phyloP scores from a whole-genome alignment of 129 eudicot genomes.

The Flaveria bidentis region DNA sequence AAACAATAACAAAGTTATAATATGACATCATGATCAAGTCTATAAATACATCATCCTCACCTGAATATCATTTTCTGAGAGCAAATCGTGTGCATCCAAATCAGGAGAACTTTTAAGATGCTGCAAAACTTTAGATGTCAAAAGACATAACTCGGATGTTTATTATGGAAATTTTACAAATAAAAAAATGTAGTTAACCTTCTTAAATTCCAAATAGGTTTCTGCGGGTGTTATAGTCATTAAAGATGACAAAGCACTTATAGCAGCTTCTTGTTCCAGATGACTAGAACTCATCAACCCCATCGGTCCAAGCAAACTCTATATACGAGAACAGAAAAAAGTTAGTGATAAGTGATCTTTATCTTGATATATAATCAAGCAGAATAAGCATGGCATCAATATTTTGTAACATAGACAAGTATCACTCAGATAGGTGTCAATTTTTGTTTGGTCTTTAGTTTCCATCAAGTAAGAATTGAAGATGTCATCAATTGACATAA shows the following conservation, averaged over 20 bases:
- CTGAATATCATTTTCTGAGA: conserved; percentile 80
- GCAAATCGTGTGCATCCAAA: conserved; percentile 71
- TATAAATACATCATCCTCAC: conserved; percentile 36
- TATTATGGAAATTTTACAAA: neutral
- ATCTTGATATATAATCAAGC: neutral
- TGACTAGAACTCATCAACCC: conserved; percentile 77
- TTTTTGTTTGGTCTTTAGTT: neutral
- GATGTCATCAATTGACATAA: neutral
- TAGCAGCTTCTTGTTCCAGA: conserved; percentile 84
- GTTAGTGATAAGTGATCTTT: neutral
- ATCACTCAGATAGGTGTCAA: neutral
- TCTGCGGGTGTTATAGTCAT: conserved; percentile 82
- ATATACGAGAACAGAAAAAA: conserved; percentile 17
- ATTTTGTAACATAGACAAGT: neutral
- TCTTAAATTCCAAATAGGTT: conserved; percentile 74
- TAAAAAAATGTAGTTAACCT: conserved; percentile 44
- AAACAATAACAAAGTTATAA: conserved; percentile 12
- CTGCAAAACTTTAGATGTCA: conserved; percentile 42
- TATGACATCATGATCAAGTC: conserved; percentile 12
- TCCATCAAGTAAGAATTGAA: neutral
- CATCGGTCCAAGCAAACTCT: conserved; percentile 78
- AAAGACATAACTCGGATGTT: conserved; percentile 1
- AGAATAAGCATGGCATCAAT: conserved; percentile 6
- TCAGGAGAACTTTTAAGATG: conserved; percentile 70
- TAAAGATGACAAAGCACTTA: conserved; percentile 76